phyloP scores from a whole-genome alignment of 2,329 filamentous ascomycete genomes.

The Phialemoniopsis sp. region DNA sequence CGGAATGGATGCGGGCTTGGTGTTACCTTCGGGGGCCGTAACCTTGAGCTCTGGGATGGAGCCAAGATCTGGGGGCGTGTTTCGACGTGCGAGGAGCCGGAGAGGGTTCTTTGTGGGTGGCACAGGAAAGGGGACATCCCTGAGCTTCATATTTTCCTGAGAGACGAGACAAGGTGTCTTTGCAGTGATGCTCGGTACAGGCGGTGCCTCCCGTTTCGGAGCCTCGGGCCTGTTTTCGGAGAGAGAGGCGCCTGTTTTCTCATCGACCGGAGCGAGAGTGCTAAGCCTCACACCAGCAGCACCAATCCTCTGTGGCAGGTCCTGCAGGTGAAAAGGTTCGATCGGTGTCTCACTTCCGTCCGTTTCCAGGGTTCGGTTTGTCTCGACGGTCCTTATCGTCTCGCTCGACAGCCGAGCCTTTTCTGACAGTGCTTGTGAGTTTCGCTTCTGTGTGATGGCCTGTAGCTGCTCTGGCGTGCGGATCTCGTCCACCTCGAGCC shows the following conservation, averaged over 20 bases:
- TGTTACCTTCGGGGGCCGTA: slow-evolving; percentile 13
- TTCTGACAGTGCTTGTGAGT: too few relatives aligned
- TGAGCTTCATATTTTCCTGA: slow-evolving; percentile 7
- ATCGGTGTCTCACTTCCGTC: slow-evolving; percentile 34
- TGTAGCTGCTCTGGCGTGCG: slow-evolving; percentile 48
- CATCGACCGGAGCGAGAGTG: slow-evolving; percentile 18
- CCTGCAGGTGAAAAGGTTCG: slow-evolving; percentile 47
- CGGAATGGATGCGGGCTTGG: slow-evolving; percentile 6
- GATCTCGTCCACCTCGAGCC: slow-evolving; percentile 56
- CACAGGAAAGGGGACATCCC: slow-evolving; percentile 19
- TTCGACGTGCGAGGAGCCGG: slow-evolving; percentile 8
- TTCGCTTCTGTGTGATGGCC: slow-evolving; percentile 33
- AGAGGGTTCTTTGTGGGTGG: slow-evolving; percentile 24
- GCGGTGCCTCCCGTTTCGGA: too few relatives aligned
- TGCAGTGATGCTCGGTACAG: too few relatives aligned
- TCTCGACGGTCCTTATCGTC: slow-evolving; percentile 19
- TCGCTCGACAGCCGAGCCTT: too few relatives aligned
- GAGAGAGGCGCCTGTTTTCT: slow-evolving; percentile 17
- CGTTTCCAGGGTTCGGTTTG: slow-evolving; percentile 13
- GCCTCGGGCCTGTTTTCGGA: slow-evolving; percentile 12
- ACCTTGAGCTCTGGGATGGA: slow-evolving; percentile 35
- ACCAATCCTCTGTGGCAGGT: slow-evolving; percentile 36
- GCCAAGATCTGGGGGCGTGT: slow-evolving; percentile 10
- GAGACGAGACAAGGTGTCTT: too few relatives aligned
- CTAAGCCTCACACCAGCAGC: slow-evolving; percentile 28